Conservation (phyloP, 2,329 filamentous ascomycete genomes). For the Fusarium chlamydosporum region DNA sequence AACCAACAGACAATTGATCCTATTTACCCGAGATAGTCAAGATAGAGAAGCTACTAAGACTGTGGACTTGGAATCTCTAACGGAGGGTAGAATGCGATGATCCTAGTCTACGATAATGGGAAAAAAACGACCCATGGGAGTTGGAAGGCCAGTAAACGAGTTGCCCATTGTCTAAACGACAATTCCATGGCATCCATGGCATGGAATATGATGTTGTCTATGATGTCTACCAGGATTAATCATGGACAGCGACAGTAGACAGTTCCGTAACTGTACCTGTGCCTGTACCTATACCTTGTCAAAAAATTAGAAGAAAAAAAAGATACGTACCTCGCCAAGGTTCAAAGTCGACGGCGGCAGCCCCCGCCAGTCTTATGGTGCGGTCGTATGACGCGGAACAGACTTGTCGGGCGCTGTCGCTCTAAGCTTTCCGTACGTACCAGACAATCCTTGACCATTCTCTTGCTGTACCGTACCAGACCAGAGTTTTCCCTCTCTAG, state of each 20-base stretch:
- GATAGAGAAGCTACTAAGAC: too few relatives aligned
- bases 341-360: slow-evolving; percentile 33
- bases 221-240: background rate
- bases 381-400: slow-evolving; percentile 51
- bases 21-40: too few relatives aligned
- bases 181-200: slow-evolving; percentile 41
- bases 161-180: slow-evolving; percentile 45
- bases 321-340: slow-evolving; percentile 42
- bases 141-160: slow-evolving; percentile 24
- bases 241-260: too few relatives aligned
- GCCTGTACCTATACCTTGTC: slow-evolving; percentile 3
- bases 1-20: background rate
- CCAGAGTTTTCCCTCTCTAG: background rate
- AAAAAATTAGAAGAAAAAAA: background rate
- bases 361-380: slow-evolving; percentile 48
- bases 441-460: slow-evolving; percentile 22
- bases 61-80: background rate
- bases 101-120: slow-evolving; percentile 23
- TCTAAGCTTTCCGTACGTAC: slow-evolving; percentile 30
- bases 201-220: slow-evolving; percentile 2
- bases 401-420: slow-evolving; percentile 50
- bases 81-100: slow-evolving; percentile 26
- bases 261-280: too few relatives aligned
- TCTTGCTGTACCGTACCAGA: background rate
- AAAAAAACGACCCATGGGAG: slow-evolving; percentile 43